These are phyloP conservation scores for Boletales sp. DNA, from an alignment of 768 basidiomycete species.

Conservation along the genomic window DNA sequence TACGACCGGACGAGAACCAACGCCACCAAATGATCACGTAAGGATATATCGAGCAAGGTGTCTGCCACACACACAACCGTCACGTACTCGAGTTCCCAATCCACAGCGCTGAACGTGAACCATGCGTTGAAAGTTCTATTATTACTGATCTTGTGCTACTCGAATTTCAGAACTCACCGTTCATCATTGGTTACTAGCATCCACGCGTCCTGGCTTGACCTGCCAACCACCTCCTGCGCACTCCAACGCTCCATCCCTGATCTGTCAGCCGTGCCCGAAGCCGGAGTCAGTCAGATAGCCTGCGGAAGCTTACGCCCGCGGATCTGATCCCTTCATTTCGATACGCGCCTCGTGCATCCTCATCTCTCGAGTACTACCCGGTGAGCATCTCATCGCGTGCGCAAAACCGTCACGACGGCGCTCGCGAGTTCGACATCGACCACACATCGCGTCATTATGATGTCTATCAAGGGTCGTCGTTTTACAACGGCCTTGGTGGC, in stretches of 20 bases:
- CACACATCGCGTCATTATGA: neutral
- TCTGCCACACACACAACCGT: no score
- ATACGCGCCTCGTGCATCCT: constrained; percentile 24
- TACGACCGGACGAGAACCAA: constrained; percentile 10
- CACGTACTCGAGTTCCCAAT: no score
- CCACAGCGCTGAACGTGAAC: neutral
- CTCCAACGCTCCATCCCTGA: neutral
- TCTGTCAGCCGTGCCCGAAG: constrained; percentile 20
- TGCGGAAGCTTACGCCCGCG: constrained; percentile 28
- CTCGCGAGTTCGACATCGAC: constrained; percentile 1
- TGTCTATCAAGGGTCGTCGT: neutral
- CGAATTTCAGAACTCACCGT: neutral
- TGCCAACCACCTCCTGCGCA: no score
- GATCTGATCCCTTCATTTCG: constrained; percentile 26
- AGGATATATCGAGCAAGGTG: neutral
- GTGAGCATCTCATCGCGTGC: constrained; percentile 10
- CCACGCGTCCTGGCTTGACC: neutral
- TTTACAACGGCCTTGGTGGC: neutral
- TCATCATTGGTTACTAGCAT: neutral
- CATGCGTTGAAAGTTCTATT: constrained; percentile 6
- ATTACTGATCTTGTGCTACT: constrained; percentile 9
- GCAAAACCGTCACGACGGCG: neutral
- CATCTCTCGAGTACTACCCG: neutral
- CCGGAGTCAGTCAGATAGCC: constrained; percentile 13
- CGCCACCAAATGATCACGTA: constrained; percentile 28